phyloP scores from a whole-genome alignment of 2,329 filamentous ascomycete genomes.

The Gnomoniopsis sp. region DNA sequence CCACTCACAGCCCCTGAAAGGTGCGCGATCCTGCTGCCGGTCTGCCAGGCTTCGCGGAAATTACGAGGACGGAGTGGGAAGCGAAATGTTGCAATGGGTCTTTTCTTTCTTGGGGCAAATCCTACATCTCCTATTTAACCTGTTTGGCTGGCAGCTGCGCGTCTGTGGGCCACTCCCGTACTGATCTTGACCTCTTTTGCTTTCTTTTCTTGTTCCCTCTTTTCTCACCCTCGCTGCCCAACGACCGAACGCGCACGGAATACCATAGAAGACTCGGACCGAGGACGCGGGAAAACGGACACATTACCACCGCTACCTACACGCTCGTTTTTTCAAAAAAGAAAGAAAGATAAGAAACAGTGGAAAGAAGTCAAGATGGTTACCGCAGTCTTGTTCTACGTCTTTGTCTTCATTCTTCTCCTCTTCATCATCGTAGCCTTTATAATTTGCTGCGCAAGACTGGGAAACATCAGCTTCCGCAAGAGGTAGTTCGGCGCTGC shows the following conservation, averaged over 20 bases:
- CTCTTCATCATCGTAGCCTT: neutral
- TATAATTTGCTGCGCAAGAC: constrained; percentile 2
- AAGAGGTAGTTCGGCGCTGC: neutral
- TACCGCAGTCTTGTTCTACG: constrained; percentile 4
- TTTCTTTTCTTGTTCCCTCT: neutral
- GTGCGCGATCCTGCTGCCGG: neutral
- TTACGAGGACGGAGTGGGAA: neutral
- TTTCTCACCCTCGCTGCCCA: neutral
- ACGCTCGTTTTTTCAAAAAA: neutral
- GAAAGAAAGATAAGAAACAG: too few species aligned
- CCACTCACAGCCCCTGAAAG: constrained; percentile 21
- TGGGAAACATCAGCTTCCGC: constrained; percentile 8
- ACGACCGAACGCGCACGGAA: neutral
- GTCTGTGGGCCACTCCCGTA: neutral
- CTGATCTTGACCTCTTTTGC: neutral
- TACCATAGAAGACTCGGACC: neutral
- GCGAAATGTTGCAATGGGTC: neutral
- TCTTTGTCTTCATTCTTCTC: constrained; percentile 8
- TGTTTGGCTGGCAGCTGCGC: neutral
- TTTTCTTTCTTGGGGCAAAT: neutral
- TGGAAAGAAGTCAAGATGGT: constrained; percentile 4
- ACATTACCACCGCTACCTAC: neutral
- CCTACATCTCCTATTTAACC: neutral
- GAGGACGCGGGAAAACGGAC: neutral
- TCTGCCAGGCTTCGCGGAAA: neutral